Percentiles rank a stretch among this genome's conserved stretches.
Conservation (phyloP, 2,329 filamentous ascomycete genomes). For the Aureobasidium mangrovei region DNA sequence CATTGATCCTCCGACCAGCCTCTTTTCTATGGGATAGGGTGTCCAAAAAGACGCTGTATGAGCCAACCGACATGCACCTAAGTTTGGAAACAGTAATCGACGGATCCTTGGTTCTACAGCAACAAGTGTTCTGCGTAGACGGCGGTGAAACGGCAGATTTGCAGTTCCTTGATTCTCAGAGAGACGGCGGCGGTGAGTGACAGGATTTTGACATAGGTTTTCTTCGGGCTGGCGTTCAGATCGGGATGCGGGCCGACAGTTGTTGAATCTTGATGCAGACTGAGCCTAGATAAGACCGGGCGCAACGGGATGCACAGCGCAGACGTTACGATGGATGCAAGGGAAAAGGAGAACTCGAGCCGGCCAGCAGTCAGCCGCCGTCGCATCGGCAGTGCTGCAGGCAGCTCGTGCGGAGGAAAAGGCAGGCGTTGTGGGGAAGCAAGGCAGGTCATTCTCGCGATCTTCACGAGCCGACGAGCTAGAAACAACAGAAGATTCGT, state of each 20-base stretch:
- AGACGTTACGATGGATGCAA: neutral
- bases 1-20: no score
- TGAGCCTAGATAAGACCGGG: slow-evolving; percentile 7
- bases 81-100: no score
- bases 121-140: no score
- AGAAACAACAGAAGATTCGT: neutral
- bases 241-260: slow-evolving; percentile 11
- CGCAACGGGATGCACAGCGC: neutral
- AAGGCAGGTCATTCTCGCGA: neutral
- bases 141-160: no score
- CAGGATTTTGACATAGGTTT: slow-evolving; percentile 1
- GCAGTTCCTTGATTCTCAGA: no score
- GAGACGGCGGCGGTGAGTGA: neutral
- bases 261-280: neutral
- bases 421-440: neutral
- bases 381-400: neutral
- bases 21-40: no score
- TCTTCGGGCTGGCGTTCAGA: neutral
- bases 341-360: neutral
- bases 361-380: neutral
- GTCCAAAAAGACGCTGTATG: no score
- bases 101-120: no score
- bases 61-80: no score
- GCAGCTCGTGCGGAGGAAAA: neutral
- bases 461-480: neutral